Percentiles rank a stretch among this genome's conserved stretches.
Evolutionary conservation across 2,329 filamentous ascomycete species (phyloP).

Genomic region (Fusarium sp.): DNA sequence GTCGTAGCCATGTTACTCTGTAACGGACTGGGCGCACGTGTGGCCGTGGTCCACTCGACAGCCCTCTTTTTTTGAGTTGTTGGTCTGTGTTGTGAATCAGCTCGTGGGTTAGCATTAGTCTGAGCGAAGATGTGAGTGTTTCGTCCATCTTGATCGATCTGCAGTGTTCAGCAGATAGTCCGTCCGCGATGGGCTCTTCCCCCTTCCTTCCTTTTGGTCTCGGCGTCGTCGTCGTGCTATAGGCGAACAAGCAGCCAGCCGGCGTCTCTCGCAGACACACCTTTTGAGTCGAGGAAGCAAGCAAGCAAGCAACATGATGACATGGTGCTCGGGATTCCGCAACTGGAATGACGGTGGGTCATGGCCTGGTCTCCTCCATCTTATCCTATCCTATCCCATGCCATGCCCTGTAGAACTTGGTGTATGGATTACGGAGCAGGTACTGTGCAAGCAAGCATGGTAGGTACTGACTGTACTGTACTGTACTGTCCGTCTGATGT

Average conservation of each 20-base stretch:
- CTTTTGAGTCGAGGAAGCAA: constrained; percentile 9
- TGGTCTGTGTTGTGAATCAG: constrained; percentile 21
- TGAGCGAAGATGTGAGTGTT: constrained; percentile 6
- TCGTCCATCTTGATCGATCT: constrained; percentile 22
- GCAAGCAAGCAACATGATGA: constrained; percentile 23
- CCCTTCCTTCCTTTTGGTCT: constrained; percentile 10
- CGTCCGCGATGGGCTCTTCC: not conserved
- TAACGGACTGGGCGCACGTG: constrained; percentile 24
- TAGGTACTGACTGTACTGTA: not conserved
- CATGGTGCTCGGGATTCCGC: constrained; percentile 43
- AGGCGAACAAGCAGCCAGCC: constrained; percentile 20
- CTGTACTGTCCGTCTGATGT: not conserved
- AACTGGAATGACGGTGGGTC: constrained; percentile 47
- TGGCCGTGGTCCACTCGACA: constrained; percentile 15
- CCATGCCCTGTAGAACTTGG: constrained; percentile 10
- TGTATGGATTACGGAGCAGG: not conserved
- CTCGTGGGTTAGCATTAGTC: constrained; percentile 2
- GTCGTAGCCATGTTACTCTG: constrained; percentile 21
- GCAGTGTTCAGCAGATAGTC: constrained; percentile 16
- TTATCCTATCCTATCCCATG: constrained; percentile 16
- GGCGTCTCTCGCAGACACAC: constrained; percentile 19
- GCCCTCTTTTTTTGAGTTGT: constrained; percentile 14
- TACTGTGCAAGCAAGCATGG: not conserved
- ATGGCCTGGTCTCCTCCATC: constrained; percentile 24
- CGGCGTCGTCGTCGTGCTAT: constrained; percentile 18